Percentiles rank a stretch among this genome's conserved stretches.
phyloP scores from a whole-genome alignment of 352 stramenopile species.

The Pythium volutum region DNA sequence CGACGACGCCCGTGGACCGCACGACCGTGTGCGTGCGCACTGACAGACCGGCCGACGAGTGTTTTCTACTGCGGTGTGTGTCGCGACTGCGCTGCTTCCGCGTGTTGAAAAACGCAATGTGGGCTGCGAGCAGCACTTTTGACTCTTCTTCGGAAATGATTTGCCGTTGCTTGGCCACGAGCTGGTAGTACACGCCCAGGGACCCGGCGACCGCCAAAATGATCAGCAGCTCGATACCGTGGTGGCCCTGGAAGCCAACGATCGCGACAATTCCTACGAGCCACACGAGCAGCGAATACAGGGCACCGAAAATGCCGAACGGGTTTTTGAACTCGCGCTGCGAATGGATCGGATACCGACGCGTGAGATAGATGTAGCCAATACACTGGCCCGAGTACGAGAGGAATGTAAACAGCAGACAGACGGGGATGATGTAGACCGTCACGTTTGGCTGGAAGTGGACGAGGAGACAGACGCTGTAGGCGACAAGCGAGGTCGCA shows the following conservation, averaged over 20 bases:
- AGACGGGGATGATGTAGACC: constrained; percentile 20
- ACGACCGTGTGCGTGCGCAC: neutral
- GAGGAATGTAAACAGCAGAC: constrained; percentile 20
- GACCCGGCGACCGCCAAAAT: neutral
- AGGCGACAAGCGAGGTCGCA: constrained; percentile 6
- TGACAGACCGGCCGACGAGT: neutral
- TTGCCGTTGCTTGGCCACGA: constrained; percentile 16
- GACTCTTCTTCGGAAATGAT: constrained; percentile 25
- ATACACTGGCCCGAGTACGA: constrained; percentile 30
- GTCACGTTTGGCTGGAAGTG: constrained; percentile 1
- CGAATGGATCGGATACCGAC: constrained; percentile 11
- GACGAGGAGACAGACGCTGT: constrained; percentile 21
- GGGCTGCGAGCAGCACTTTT: constrained; percentile 15
- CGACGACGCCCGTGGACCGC: neutral
- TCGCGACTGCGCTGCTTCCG: neutral
- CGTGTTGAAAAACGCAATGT: constrained; percentile 17
- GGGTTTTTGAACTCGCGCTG: constrained; percentile 25
- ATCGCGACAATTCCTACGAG: constrained; percentile 17
- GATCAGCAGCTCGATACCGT: constrained; percentile 9
- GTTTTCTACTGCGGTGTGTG: neutral
- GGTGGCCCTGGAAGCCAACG: constrained; percentile 20
- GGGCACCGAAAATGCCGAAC: constrained; percentile 21
- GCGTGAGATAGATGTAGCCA: constrained; percentile 25
- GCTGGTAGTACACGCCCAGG: constrained; percentile 15
- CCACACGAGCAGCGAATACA: constrained; percentile 27